These are phyloP conservation scores for Pterocarpus santalinus DNA, from an alignment of 306 rosid genomes.

Conservation along the genomic window DNA sequence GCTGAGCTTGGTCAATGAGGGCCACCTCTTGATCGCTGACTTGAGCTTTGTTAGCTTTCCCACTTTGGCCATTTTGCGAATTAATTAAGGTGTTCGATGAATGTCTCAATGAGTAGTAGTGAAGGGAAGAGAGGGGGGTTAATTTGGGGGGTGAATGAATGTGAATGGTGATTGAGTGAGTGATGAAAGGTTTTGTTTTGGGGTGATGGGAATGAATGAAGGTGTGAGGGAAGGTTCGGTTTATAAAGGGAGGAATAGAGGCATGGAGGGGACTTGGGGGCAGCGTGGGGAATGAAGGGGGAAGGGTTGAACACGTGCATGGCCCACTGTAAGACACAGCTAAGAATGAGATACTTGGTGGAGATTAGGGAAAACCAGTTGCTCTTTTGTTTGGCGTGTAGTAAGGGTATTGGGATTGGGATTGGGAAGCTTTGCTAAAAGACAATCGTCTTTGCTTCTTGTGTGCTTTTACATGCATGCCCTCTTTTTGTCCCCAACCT, in stretches of 20 bases:
- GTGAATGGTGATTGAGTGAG: constrained; percentile 18
- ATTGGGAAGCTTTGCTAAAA: neutral
- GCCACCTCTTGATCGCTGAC: constrained; percentile 85
- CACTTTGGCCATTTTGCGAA: constrained; percentile 65
- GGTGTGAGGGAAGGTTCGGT: constrained; percentile 45
- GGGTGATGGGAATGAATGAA: neutral
- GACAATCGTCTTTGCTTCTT: constrained; percentile 28
- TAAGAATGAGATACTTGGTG: constrained; percentile 65
- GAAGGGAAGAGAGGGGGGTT: neutral
- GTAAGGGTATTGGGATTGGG: constrained; percentile 26
- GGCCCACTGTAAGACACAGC: constrained; percentile 90
- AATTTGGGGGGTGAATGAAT: neutral
- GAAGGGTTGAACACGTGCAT: constrained; percentile 47
- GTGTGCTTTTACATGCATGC: constrained; percentile 38
- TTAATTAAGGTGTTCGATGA: constrained; percentile 45
- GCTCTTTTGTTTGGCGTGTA: constrained; percentile 54
- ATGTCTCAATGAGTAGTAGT: neutral
- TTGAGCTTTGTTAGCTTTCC: constrained; percentile 87
- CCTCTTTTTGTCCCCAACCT: constrained; percentile 28
- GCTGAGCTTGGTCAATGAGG: constrained; percentile 73
- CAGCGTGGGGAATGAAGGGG: neutral
- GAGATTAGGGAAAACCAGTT: constrained; percentile 50
- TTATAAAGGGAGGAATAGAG: constrained; percentile 38
- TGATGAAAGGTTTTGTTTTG: constrained; percentile 50
- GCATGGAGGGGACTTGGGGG: constrained; percentile 8